phyloP scores from a whole-genome alignment of 305 asterid species.

The Solanum hybrid region DNA sequence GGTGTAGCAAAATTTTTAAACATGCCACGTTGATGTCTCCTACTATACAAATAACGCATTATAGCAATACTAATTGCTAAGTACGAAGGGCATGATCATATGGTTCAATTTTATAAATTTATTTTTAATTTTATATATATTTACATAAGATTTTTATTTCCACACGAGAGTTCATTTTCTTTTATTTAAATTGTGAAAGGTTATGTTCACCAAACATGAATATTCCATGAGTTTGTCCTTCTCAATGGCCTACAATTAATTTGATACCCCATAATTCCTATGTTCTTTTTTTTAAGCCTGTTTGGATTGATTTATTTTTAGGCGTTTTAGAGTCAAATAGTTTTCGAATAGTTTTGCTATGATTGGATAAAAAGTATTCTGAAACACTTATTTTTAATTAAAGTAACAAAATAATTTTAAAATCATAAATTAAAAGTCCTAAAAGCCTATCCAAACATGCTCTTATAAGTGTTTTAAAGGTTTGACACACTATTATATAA shows the following conservation, averaged over 20 bases:
- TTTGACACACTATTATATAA: neutral
- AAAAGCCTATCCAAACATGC: neutral
- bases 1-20: neutral
- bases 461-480: neutral
- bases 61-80: neutral
- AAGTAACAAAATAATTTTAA: no score
- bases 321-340: neutral
- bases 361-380: neutral
- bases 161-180: neutral
- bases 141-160: neutral
- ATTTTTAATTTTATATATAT: neutral
- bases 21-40: neutral
- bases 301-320: no score
- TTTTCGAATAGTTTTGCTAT: no score
- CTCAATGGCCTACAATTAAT: neutral
- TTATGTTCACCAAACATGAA: neutral
- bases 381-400: neutral
- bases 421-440: neutral
- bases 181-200: no score
- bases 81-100: neutral
- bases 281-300: no score
- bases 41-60: neutral
- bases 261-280: neutral
- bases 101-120: neutral
- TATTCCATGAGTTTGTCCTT: neutral